These are phyloP conservation scores for Melanopsichium pennsylvanicum DNA, from an alignment of 1,284 basidiomycete genomes.

Conservation along the genomic window DNA sequence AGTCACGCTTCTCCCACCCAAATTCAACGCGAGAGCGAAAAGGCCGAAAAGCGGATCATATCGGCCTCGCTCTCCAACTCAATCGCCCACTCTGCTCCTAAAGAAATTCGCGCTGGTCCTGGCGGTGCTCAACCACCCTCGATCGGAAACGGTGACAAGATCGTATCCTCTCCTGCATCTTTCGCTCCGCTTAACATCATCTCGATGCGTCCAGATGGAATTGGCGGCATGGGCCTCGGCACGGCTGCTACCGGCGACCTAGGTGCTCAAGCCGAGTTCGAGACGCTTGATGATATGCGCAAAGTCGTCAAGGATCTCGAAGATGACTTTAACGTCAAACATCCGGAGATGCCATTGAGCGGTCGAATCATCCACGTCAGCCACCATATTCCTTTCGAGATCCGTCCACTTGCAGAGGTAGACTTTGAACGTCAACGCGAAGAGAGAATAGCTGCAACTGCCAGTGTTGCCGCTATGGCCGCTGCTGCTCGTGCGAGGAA, in stretches of 20 bases:
- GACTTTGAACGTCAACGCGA: conserved; percentile 56
- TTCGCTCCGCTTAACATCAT: conserved; percentile 20
- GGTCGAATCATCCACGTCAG: conserved; percentile 65
- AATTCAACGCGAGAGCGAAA: conserved; percentile 25
- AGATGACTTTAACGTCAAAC: conserved; percentile 57
- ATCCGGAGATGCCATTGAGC: conserved; percentile 53
- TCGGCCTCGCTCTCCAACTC: conserved; percentile 35
- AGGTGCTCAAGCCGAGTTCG: conserved; percentile 50
- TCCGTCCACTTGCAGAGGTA: conserved; percentile 55
- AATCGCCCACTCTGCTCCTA: conserved; percentile 2
- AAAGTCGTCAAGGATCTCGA: conserved; percentile 53
- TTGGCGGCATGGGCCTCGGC: conserved; percentile 54
- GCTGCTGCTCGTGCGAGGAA: conserved; percentile 56
- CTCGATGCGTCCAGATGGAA: conserved; percentile 56
- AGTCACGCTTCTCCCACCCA: not conserved
- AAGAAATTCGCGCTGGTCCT: not conserved
- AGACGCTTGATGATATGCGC: conserved; percentile 53
- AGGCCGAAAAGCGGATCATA: conserved; percentile 38
- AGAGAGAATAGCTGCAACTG: conserved; percentile 54
- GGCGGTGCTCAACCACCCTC: not conserved
- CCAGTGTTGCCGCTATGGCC: conserved; percentile 59
- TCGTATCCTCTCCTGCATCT: conserved; percentile 20
- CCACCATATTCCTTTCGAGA: conserved; percentile 63
- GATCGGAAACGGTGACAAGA: conserved; percentile 8
- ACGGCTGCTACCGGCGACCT: conserved; percentile 59